phyloP scores from a whole-genome alignment of 1,284 basidiomycete species.

The Austroboletus novae-zelandiae region DNA sequence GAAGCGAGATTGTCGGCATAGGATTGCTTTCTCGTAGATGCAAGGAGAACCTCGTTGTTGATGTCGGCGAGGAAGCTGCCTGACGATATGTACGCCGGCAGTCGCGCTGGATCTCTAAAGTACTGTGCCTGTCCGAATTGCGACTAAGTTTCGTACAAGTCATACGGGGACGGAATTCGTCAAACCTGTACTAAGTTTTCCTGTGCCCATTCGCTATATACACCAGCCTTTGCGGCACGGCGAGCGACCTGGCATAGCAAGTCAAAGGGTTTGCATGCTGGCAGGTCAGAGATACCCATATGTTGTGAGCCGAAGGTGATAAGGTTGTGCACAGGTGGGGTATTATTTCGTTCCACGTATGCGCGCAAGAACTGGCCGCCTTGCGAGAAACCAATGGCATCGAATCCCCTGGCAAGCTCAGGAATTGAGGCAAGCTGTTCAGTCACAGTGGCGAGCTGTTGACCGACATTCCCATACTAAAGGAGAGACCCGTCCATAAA shows the following conservation, averaged over 20 bases:
- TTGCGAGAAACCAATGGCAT: slow-evolving; percentile 92
- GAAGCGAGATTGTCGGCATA: slow-evolving; percentile 61
- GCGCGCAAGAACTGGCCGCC: slow-evolving; percentile 91
- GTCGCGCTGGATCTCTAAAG: slow-evolving; percentile 81
- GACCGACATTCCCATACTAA: slow-evolving; percentile 80
- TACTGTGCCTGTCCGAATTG: slow-evolving; percentile 76
- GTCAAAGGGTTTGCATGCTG: slow-evolving; percentile 67
- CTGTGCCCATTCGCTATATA: slow-evolving; percentile 86
- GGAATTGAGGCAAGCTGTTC: slow-evolving; percentile 66
- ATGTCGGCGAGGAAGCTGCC: slow-evolving; percentile 74
- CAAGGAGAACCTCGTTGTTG: slow-evolving; percentile 63
- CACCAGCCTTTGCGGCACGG: slow-evolving; percentile 66
- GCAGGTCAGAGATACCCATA: slow-evolving; percentile 84
- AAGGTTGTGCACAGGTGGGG: slow-evolving; percentile 77
- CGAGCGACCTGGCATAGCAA: slow-evolving; percentile 77
- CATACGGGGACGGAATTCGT: neutral
- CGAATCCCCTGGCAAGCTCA: slow-evolving; percentile 77
- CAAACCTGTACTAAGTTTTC: slow-evolving; percentile 73
- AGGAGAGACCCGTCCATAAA: neutral
- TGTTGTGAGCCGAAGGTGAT: slow-evolving; percentile 88
- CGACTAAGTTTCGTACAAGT: slow-evolving; percentile 2
- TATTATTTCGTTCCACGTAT: slow-evolving; percentile 84
- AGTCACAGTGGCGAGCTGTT: slow-evolving; percentile 66
- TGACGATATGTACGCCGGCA: slow-evolving; percentile 65
- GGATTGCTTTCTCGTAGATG: slow-evolving; percentile 49